Evolutionary conservation across 805 yeast species (phyloP), one percentile per base, ranked within the genome.

Genomic region (Candida insectorum): DNA sequence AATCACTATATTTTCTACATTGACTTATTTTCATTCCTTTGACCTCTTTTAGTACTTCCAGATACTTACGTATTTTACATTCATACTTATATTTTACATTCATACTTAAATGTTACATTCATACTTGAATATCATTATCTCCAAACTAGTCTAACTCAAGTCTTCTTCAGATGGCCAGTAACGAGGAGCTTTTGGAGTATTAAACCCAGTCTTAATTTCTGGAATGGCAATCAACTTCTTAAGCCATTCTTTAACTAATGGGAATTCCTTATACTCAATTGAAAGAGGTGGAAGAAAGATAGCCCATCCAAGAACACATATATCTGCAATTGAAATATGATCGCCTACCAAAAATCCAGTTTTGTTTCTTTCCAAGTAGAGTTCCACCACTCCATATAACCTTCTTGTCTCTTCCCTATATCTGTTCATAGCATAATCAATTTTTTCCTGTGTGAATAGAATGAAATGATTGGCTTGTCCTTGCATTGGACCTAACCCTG

Each of bases 331-430:
- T 10, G 79, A 62, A 30, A 79, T 47, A 32, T 71, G 75, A 41
- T 73, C 73, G 27, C 85, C 83, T 32, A 77, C 85, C 16, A 80
- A 57, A 56, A 58, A 82, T 2, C 81, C 81, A 18, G 55, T 54
- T 20, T 59, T 57, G 46, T 70, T 77, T 33, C 66, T 56, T 26
- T 57, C 55, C 45, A 79, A 58, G 49, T 73, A 69, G 24, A 56
- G 62, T 43, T 79, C 81, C 40, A 69, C 54, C 20, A 79, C 84
- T 6, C 74, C 69, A 41, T 66, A 69, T 27, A 79, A 61, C 46
- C 85, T 60, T 17, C 62, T 56, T 6, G 79, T 66, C 44, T 80
- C 85, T 17, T 58, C 61, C 6, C 45, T 34, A 48, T 69, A 80
- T 42, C 85, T 62, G 18, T 70, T 59, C 31, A 73, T 69, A 13